Evolutionary conservation across 2,329 filamentous ascomycete species (phyloP).

Genomic region (Colletotrichum limetticola): DNA sequence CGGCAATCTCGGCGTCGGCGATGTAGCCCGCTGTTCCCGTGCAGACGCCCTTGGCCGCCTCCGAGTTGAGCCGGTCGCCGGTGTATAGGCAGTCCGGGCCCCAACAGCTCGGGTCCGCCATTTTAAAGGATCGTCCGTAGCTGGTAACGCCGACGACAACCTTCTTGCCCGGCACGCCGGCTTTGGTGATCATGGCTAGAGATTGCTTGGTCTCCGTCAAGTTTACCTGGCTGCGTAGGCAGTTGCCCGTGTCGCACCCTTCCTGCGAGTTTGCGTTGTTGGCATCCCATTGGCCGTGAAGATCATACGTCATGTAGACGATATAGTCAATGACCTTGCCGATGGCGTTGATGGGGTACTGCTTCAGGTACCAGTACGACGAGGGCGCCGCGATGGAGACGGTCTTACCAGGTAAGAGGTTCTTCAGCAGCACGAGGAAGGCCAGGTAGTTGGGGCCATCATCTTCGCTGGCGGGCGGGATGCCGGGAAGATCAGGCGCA

Average conservation of each 20-base stretch:
- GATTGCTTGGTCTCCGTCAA: constrained; percentile 41
- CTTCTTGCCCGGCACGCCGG: neutral
- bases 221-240: constrained; percentile 49
- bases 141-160: neutral
- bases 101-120: neutral
- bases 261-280: constrained; percentile 40
- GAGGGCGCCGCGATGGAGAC: constrained; percentile 40
- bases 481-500: constrained; percentile 31
- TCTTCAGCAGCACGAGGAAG: constrained; percentile 40
- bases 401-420: constrained; percentile 26
- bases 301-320: constrained; percentile 51
- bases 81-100: constrained; percentile 40
- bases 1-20: constrained; percentile 42
- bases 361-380: constrained; percentile 49
- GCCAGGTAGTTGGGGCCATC: constrained; percentile 46
- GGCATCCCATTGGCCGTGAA: constrained; percentile 45
- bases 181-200: neutral
- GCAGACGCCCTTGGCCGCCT: constrained; percentile 41
- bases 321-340: constrained; percentile 43
- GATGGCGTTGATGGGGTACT: constrained; percentile 41
- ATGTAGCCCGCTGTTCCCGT: constrained; percentile 45
- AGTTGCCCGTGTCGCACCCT: constrained; percentile 45
- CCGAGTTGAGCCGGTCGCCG: constrained; percentile 36
- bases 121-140: neutral
- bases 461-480: constrained; percentile 39